These are phyloP conservation scores for Pseudonitzschia multiseries DNA, from an alignment of 108 stramenopile genomes.

Conservation along the genomic window DNA sequence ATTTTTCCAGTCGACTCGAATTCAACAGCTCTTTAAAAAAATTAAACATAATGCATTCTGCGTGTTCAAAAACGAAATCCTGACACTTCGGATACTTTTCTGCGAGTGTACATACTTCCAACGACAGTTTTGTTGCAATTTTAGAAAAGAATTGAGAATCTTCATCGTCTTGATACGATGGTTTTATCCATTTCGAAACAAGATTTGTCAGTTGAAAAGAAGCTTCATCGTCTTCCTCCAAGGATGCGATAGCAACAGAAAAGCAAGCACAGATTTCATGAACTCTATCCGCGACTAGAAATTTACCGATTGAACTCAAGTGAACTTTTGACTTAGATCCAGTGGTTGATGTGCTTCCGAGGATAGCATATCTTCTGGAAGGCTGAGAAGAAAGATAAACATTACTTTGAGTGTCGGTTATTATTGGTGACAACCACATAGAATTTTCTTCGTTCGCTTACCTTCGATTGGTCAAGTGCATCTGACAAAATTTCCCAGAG, in stretches of 20 bases:
- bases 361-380: constrained; percentile 21
- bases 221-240: neutral
- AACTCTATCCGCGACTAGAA: constrained; percentile 17
- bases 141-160: constrained; percentile 13
- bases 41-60: constrained; percentile 9
- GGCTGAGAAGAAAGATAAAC: constrained; percentile 19
- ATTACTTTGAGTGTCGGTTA: neutral
- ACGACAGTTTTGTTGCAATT: constrained; percentile 15
- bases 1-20: constrained; percentile 28
- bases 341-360: neutral
- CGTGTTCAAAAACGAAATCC: constrained; percentile 15
- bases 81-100: constrained; percentile 4
- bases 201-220: neutral
- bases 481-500: constrained; percentile 18
- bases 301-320: constrained; percentile 25
- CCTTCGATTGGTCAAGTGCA: constrained; percentile 27
- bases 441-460: neutral
- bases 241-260: constrained; percentile 14
- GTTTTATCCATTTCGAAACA: constrained; percentile 11
- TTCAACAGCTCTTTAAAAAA: constrained; percentile 22
- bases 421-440: neutral
- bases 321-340: neutral
- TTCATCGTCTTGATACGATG: constrained; percentile 6
- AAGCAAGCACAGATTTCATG: constrained; percentile 31
- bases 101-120: constrained; percentile 26